A percentile compares a stretch with the other conserved stretches of the same genome.
phyloP scores from a whole-genome alignment of 805 yeast genomes.

The Barnettozyma pratensis region DNA sequence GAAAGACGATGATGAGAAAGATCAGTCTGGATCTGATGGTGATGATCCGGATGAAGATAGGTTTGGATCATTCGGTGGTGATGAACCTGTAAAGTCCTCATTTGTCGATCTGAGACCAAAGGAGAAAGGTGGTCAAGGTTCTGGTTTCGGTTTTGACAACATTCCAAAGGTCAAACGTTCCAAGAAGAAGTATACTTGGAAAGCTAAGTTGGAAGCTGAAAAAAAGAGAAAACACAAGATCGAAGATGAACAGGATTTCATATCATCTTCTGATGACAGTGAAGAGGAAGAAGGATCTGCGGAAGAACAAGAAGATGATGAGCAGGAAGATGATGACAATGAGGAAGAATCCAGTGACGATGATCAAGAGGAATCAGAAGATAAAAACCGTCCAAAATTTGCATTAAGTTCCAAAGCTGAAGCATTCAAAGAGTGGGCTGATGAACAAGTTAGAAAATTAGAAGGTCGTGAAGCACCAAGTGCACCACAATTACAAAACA shows the following conservation, averaged over 20 bases:
- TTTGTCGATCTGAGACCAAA: constrained; percentile 73
- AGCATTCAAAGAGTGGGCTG: constrained; percentile 88
- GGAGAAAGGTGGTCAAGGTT: constrained; percentile 53
- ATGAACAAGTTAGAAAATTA: constrained; percentile 55
- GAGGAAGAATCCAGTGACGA: constrained; percentile 30
- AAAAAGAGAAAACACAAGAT: constrained; percentile 37
- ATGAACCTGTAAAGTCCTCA: constrained; percentile 26
- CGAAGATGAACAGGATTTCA: constrained; percentile 63
- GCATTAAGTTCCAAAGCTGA: constrained; percentile 46
- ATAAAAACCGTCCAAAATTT: constrained; percentile 31
- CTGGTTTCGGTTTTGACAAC: constrained; percentile 66
- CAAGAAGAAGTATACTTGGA: constrained; percentile 73
- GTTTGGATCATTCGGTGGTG: constrained; percentile 19
- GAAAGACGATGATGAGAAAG: constrained; percentile 20
- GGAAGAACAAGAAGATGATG: constrained; percentile 13
- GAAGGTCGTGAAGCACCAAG: constrained; percentile 56
- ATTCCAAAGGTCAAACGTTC: constrained; percentile 42
- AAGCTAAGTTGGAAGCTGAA: constrained; percentile 43
- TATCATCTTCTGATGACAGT: constrained; percentile 25
- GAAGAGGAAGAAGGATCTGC: constrained; percentile 6
- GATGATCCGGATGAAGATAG: constrained; percentile 22
- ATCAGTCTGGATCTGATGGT: constrained; percentile 9
- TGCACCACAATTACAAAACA: constrained; percentile 29
- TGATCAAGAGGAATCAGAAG: constrained; percentile 27
- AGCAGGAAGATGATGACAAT: constrained; percentile 21